Percentiles rank a stretch among this genome's conserved stretches.
Conservation (phyloP, 345 rosid genomes). For the Anastatica hierochuntica region DNA sequence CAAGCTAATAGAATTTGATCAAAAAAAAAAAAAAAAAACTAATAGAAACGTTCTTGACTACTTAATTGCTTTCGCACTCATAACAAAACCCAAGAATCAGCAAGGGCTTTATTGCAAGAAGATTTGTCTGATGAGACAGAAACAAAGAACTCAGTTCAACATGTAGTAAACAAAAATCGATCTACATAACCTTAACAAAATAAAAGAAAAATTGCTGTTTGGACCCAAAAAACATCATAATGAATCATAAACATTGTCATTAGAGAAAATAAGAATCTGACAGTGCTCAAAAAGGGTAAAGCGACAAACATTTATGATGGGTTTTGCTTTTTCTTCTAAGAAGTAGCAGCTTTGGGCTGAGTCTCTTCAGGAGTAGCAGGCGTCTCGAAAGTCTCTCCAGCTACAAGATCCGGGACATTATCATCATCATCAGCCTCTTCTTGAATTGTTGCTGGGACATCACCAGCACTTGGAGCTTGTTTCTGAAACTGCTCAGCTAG, state of each 20-base stretch:
- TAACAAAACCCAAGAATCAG: no score
- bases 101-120: no score
- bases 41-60: no score
- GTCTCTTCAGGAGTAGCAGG: constrained; percentile 60
- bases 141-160: constrained; percentile 8
- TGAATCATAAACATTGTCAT: constrained; percentile 10
- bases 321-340: constrained; percentile 2
- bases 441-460: constrained; percentile 28
- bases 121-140: no score
- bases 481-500: constrained; percentile 93
- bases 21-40: no score
- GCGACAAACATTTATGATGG: constrained; percentile 14
- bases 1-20: no score
- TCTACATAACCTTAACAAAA: neutral
- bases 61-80: no score
- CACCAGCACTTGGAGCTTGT: constrained; percentile 43
- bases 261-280: constrained; percentile 25
- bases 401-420: constrained; percentile 81
- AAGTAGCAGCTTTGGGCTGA: constrained; percentile 24
- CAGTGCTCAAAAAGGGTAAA: constrained; percentile 16
- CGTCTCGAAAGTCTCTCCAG: constrained; percentile 80
- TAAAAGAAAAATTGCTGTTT: constrained; percentile 14
- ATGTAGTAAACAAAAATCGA: no score
- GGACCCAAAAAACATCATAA: constrained; percentile 17
- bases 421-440: constrained; percentile 64